Conservation (phyloP, 768 basidiomycete species). For the Saitozyma podzolica region DNA sequence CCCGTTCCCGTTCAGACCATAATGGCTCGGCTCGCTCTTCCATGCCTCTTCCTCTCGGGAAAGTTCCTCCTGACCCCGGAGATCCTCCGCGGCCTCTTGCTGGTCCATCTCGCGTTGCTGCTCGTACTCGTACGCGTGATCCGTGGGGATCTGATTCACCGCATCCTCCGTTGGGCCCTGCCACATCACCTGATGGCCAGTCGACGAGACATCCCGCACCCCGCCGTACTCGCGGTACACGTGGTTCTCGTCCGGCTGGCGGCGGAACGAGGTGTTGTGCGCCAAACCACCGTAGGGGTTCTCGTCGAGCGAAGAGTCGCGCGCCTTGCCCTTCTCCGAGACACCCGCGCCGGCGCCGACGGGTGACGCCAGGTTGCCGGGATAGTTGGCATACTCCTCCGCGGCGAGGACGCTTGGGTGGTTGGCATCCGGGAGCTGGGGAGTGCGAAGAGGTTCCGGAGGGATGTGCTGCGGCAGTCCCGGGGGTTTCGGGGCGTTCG, state of each 20-base stretch:
- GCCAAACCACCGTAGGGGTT: constrained; percentile 39
- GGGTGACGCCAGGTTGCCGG: constrained; percentile 33
- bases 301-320: constrained; percentile 28
- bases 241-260: constrained; percentile 1
- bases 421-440: constrained; percentile 17
- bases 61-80: no score
- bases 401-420: constrained; percentile 32
- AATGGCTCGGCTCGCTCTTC: background rate
- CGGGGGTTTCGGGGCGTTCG: constrained; percentile 28
- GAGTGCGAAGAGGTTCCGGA: constrained; percentile 11
- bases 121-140: constrained; percentile 41
- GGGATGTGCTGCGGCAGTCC: constrained; percentile 31
- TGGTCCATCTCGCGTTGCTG: constrained; percentile 31
- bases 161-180: constrained; percentile 33
- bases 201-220: constrained; percentile 6
- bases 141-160: constrained; percentile 6
- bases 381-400: constrained; percentile 41
- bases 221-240: constrained; percentile 37
- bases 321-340: constrained; percentile 18
- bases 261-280: constrained; percentile 6
- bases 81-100: no score
- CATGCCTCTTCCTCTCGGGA: no score
- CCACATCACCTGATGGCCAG: constrained; percentile 19
- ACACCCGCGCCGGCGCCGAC: constrained; percentile 1
- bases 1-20: no score